phyloP scores from a whole-genome alignment of 2,329 filamentous ascomycete genomes.

The Metarhizium robertsii region DNA sequence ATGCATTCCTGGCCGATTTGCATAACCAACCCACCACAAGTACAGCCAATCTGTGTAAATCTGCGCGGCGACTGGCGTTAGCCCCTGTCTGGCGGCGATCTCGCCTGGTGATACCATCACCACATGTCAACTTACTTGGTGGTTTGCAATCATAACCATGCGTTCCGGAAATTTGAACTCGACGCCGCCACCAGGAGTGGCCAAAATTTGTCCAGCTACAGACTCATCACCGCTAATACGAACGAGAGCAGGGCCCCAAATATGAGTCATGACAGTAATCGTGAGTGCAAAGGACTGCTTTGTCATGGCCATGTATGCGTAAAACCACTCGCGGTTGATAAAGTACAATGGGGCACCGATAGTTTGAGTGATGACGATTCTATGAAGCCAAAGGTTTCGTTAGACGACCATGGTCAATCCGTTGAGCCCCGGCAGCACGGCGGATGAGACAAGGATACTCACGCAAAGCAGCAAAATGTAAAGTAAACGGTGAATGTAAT shows the following conservation, averaged over 20 bases:
- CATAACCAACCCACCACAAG: conserved; percentile 90
- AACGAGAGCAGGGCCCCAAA: conserved; percentile 78
- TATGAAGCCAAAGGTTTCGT: conserved; percentile 19
- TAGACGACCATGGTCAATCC: not conserved
- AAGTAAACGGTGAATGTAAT: conserved; percentile 46
- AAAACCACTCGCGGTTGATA: conserved; percentile 67
- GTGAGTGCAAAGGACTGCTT: conserved; percentile 76
- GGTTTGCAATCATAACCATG: conserved; percentile 77
- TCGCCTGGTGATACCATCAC: not conserved
- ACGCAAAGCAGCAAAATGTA: conserved; percentile 37
- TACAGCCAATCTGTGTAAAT: conserved; percentile 91
- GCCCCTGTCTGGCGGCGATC: not conserved
- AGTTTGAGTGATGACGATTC: conserved; percentile 62
- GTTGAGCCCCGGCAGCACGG: not conserved
- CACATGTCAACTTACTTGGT: conserved; percentile 47
- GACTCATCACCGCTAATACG: conserved; percentile 76
- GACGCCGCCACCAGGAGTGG: conserved; percentile 62
- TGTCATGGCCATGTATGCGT: conserved; percentile 78
- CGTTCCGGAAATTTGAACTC: conserved; percentile 75
- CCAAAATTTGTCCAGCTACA: conserved; percentile 63
- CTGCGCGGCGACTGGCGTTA: conserved; percentile 19
- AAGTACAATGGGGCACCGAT: conserved; percentile 69
- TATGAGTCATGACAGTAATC: conserved; percentile 71
- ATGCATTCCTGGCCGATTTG: conserved; percentile 63
- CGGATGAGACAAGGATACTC: conserved; percentile 16